Evolutionary conservation across 495 filamentous ascomycete species (phyloP), one percentile per base, ranked within the genome.

Genomic region (Penicillium verhagenii): DNA sequence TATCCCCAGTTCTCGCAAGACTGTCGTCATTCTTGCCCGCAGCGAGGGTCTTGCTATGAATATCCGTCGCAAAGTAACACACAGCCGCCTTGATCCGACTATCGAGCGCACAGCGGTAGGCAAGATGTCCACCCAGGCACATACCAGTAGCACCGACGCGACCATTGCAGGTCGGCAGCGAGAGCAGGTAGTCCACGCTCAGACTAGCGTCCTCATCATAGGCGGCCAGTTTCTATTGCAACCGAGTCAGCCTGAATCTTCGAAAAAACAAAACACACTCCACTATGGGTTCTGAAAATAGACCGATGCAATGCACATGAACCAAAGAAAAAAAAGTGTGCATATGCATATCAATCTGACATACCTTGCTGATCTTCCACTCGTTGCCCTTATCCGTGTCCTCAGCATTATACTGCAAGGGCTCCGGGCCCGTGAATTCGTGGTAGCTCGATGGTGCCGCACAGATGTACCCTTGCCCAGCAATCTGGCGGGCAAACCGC

Each of bases 71-170:
- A 73, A 97, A 96, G 73, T 94, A 97, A 58, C 89, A 87, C 24
- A 96, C 88, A 21, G 84, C 80, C 24, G 89, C 89, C 39, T 78
- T 82, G 46, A 96, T 81, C 23, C 91, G 79, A 20, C 79, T 78
- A 66, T 96, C 90, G 46, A 96, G 76, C 50, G 86, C 90, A 63
- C 88, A 91, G 47, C 93, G 83, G 60, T 90, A 88, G 37, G 93
- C 87, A 20, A 96, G 80, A 69, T 97, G 93, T 4, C 93, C 93
- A 48, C 93, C 93, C 3, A 97, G 84, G 69, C 93, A 96, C 93
- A 97, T 97, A 28, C 93, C 93, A 7, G 92, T 96, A 2, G 89
- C 76, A 38, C 93, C 93, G 50, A 97, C 84, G 10, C 82, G 82
- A 28, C 93, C 92, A 58, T 85, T 96, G 69, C 92, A 96, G 19